Evolutionary conservation across 2,329 filamentous ascomycete genomes (phyloP).

Genomic region (Hypoxylon sp.): DNA sequence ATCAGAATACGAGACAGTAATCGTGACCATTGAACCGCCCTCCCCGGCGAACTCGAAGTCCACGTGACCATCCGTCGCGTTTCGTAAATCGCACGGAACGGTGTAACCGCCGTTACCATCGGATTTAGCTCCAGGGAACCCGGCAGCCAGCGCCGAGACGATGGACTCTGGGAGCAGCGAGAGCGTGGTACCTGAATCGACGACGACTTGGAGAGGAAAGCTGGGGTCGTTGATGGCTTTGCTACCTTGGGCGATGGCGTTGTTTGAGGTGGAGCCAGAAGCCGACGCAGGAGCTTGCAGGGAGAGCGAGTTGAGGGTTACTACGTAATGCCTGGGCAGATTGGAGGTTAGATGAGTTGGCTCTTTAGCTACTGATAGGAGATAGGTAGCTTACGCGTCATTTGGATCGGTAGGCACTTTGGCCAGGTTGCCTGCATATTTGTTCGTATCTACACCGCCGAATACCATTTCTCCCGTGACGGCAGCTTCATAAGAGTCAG

Average conservation of each 20-base stretch:
- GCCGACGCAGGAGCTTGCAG: slow-evolving; percentile 36
- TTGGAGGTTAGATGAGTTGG: not conserved
- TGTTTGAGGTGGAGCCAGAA: not conserved
- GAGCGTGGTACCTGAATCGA: slow-evolving; percentile 68
- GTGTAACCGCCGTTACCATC: slow-evolving; percentile 60
- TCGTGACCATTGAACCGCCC: slow-evolving; percentile 50
- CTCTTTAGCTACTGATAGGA: not conserved
- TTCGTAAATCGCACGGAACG: slow-evolving; percentile 59
- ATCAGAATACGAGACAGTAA: slow-evolving; percentile 49
- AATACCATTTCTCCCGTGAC: slow-evolving; percentile 65
- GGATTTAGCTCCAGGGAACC: slow-evolving; percentile 57
- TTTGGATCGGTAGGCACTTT: slow-evolving; percentile 58
- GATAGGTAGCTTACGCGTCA: slow-evolving; percentile 49
- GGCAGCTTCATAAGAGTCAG: slow-evolving; percentile 49
- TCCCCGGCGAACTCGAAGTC: slow-evolving; percentile 61
- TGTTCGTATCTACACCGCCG: slow-evolving; percentile 66
- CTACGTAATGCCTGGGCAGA: slow-evolving; percentile 48
- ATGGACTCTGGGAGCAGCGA: slow-evolving; percentile 60
- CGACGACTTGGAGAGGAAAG: slow-evolving; percentile 58
- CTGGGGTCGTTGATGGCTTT: slow-evolving; percentile 34
- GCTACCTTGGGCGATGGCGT: slow-evolving; percentile 8
- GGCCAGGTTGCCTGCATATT: slow-evolving; percentile 62
- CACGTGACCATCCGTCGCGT: slow-evolving; percentile 55
- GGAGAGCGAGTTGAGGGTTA: slow-evolving; percentile 46
- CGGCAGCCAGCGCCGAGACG: slow-evolving; percentile 58